phyloP scores from a whole-genome alignment of 176 grass and related monocot species.

The Elaeis guineensis region DNA sequence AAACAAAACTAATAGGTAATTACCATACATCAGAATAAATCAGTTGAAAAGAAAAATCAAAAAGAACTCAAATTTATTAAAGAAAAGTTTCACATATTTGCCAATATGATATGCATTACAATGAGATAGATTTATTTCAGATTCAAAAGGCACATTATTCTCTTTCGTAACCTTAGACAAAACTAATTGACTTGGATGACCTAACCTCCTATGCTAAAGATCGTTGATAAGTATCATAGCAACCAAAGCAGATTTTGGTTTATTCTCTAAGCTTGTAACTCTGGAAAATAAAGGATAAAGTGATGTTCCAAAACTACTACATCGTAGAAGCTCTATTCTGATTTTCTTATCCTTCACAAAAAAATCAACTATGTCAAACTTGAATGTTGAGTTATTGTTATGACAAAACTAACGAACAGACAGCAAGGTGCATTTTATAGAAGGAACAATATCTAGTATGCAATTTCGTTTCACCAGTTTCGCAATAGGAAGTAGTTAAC shows the following conservation, averaged over 20 bases:
- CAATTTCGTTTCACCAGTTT: neutral
- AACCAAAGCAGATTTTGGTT: neutral
- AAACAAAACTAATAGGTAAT: too few species aligned
- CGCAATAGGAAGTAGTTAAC: too few species aligned
- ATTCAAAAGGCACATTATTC: neutral
- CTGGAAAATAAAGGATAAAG: neutral
- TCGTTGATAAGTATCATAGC: neutral
- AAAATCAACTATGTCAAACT: neutral
- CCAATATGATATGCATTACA: neutral
- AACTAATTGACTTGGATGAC: neutral
- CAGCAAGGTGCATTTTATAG: neutral
- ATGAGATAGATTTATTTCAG: conserved; percentile 1
- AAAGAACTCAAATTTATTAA: too few species aligned
- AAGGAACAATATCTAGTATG: neutral
- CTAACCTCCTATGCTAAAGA: neutral
- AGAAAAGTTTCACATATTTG: too few species aligned
- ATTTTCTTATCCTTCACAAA: neutral
- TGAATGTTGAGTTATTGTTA: neutral
- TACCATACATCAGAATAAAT: too few species aligned
- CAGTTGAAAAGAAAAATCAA: too few species aligned
- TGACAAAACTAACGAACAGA: neutral
- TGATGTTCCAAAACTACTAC: neutral
- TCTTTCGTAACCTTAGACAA: neutral
- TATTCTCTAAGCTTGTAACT: neutral
- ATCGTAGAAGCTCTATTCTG: neutral